A percentile compares a stretch with the other conserved stretches of the same genome.
phyloP scores from a whole-genome alignment of 164 flowering plant genomes.

The Malania oleifera region DNA sequence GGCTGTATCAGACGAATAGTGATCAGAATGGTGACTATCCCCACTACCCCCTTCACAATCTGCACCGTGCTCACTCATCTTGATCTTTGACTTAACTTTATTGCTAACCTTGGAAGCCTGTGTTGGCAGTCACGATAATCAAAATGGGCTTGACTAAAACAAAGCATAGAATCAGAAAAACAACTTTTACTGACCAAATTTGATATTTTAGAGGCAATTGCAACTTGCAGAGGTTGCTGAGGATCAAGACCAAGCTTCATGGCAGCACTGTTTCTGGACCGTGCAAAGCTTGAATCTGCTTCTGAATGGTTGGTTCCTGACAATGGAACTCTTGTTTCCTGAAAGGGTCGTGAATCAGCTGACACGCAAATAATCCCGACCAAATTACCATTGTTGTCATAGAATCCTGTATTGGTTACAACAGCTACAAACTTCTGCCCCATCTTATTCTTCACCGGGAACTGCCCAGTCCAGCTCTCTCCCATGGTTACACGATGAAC shows the following conservation, averaged over 20 bases:
- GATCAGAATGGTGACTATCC: constrained; percentile 59
- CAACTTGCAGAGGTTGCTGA: constrained; percentile 81
- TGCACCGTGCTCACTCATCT: constrained; percentile 39
- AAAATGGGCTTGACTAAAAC: constrained; percentile 15
- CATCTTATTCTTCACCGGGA: constrained; percentile 67
- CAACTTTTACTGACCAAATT: constrained; percentile 59
- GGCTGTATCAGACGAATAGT: constrained; percentile 42
- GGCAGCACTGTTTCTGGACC: constrained; percentile 30
- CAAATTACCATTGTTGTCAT: constrained; percentile 72
- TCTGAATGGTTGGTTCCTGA: constrained; percentile 21
- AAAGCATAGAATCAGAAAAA: constrained; percentile 8
- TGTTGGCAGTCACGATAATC: constrained; percentile 14
- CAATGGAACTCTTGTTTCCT: constrained; percentile 29
- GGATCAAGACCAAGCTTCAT: constrained; percentile 62
- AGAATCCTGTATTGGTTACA: constrained; percentile 73
- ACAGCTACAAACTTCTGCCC: constrained; percentile 54
- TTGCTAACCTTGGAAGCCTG: constrained; percentile 83
- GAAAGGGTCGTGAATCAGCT: constrained; percentile 57
- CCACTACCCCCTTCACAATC: constrained; percentile 60
- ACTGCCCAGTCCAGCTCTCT: constrained; percentile 83
- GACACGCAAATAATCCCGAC: constrained; percentile 84
- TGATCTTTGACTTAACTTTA: constrained; percentile 66
- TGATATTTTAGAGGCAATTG: constrained; percentile 83
- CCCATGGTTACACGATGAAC: constrained; percentile 47
- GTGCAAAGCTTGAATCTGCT: constrained; percentile 32